A percentile compares a stretch with the other conserved stretches of the same genome.
These are phyloP conservation scores for Acacia pycnantha DNA, from an alignment of 331 rosid genomes.

Conservation along the genomic window DNA sequence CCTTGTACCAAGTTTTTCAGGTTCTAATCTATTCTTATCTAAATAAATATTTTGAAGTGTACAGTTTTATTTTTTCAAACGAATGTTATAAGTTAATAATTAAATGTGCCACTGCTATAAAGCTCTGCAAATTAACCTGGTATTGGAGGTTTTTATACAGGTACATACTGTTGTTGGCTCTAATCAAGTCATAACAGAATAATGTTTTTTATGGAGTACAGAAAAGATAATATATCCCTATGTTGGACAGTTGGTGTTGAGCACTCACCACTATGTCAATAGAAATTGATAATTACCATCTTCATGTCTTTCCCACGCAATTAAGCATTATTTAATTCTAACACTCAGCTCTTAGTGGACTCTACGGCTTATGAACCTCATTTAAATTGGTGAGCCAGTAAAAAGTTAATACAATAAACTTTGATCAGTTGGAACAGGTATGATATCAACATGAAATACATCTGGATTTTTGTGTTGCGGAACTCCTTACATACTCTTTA, in stretches of 20 bases:
- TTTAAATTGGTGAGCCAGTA: conserved; percentile 33
- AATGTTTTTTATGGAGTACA: conserved; percentile 30
- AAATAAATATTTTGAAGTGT: conserved; percentile 46
- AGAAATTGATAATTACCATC: conserved; percentile 28
- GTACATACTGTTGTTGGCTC: conserved; percentile 44
- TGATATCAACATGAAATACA: conserved; percentile 20
- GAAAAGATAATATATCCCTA: conserved; percentile 35
- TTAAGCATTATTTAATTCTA: conserved; percentile 26
- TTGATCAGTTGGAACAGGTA: conserved; percentile 34
- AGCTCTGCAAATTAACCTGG: conserved; percentile 50
- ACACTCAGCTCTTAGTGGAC: conserved; percentile 19
- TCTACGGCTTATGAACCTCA: conserved; percentile 30
- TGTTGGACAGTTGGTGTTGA: conserved; percentile 18
- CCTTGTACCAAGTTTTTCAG: conserved; percentile 99
- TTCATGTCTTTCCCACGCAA: not conserved
- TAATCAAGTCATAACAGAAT: conserved; percentile 47
- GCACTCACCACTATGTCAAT: conserved; percentile 19
- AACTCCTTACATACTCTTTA: not conserved
- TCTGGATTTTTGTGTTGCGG: not conserved
- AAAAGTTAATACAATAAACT: conserved; percentile 21
- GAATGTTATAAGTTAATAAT: conserved; percentile 21
- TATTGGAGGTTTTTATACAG: conserved; percentile 55
- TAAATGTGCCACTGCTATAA: conserved; percentile 32
- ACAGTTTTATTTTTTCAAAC: conserved; percentile 25
- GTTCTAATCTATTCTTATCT: conserved; percentile 87